phyloP scores from a whole-genome alignment of 176 grass and related monocot species.

The Tillandsia fasciculata region DNA sequence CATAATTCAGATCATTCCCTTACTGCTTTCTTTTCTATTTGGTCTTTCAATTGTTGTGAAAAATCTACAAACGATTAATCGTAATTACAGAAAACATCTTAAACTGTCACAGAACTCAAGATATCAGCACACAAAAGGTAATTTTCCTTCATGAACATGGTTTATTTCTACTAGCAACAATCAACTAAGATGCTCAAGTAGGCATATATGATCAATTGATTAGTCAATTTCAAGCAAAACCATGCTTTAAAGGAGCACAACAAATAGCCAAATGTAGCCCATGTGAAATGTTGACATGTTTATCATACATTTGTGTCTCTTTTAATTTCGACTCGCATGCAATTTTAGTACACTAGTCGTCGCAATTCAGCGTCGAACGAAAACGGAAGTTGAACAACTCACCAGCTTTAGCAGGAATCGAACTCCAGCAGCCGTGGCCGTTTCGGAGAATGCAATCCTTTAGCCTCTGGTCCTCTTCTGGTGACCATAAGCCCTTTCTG shows the following conservation, averaged over 20 bases:
- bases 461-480: constrained; percentile 63
- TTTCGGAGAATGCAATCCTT: constrained; percentile 49
- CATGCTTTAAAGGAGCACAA: background rate
- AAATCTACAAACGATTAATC: background rate
- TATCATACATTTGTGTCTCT: background rate
- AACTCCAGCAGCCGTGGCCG: constrained; percentile 66
- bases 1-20: background rate
- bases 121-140: background rate
- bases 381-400: constrained; percentile 20
- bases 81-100: background rate
- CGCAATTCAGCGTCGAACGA: background rate
- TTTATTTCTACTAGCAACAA: background rate
- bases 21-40: too few relatives aligned
- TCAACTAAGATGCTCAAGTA: background rate
- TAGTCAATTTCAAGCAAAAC: background rate
- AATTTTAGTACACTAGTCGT: background rate
- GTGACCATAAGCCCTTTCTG: constrained; percentile 78
- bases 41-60: background rate
- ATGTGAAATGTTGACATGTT: background rate
- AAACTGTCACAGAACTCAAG: background rate
- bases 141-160: background rate
- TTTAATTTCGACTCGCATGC: background rate
- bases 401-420: constrained; percentile 49
- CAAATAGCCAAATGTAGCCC: background rate
- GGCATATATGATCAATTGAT: background rate